Conservation (phyloP, 305 asterid species). For the Fraxinus sp. region DNA sequence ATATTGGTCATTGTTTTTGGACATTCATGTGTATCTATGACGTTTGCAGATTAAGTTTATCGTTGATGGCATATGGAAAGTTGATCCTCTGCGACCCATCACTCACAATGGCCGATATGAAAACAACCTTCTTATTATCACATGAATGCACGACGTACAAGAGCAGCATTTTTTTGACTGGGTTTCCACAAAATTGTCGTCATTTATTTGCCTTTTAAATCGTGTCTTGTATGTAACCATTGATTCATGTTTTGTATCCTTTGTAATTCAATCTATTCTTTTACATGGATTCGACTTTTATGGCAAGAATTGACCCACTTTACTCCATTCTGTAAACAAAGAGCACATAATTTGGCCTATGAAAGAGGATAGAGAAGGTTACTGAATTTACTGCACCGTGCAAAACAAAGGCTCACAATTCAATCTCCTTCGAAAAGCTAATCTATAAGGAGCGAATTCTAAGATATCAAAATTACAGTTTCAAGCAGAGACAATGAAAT, state of each 20-base stretch:
- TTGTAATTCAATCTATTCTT: neutral
- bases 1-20: constrained; percentile 10
- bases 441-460: neutral
- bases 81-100: constrained; percentile 75
- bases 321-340: neutral
- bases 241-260: neutral
- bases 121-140: constrained; percentile 63
- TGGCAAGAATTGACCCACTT: neutral
- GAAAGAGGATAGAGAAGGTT: neutral
- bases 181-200: neutral
- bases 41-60: constrained; percentile 80
- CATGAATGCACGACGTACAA: constrained; percentile 29
- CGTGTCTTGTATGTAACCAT: neutral
- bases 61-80: constrained; percentile 83
- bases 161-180: constrained; percentile 14
- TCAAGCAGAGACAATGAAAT: neutral
- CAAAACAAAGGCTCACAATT: neutral
- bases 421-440: neutral
- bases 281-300: neutral
- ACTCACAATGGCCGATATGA: constrained; percentile 51
- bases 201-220: constrained; percentile 6
- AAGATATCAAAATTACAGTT: neutral
- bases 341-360: neutral
- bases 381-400: neutral
- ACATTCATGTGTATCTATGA: neutral